phyloP scores from a whole-genome alignment of 805 yeast species.

The Wickerhamiella kazuoi region DNA sequence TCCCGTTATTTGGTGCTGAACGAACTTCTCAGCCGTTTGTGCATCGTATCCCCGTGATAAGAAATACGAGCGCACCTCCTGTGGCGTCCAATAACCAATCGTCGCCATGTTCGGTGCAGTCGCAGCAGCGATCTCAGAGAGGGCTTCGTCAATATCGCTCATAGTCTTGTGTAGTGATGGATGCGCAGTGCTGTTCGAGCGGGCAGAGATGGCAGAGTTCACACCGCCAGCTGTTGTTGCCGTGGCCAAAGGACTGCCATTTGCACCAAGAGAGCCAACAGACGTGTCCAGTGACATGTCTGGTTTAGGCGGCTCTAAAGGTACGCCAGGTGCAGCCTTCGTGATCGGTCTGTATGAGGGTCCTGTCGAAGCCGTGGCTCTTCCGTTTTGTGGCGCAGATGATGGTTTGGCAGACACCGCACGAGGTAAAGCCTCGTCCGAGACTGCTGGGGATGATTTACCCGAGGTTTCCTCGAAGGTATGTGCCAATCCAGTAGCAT shows the following conservation, averaged over 20 bases:
- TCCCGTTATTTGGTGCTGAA: slow-evolving; percentile 79
- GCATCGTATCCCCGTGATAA: slow-evolving; percentile 54
- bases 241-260: neutral
- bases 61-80: slow-evolving; percentile 68
- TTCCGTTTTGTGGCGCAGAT: neutral
- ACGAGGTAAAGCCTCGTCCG: no score
- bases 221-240: neutral
- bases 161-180: slow-evolving; percentile 30
- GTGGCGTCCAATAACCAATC: slow-evolving; percentile 54
- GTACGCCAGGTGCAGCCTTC: neutral
- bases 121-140: slow-evolving; percentile 16
- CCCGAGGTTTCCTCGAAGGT: neutral
- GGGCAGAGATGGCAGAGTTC: neutral
- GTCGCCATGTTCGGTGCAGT: slow-evolving; percentile 9
- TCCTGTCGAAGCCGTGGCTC: neutral
- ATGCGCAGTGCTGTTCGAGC: neutral
- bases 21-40: slow-evolving; percentile 60
- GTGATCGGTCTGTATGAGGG: neutral
- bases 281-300: neutral
- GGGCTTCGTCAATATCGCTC: slow-evolving; percentile 26
- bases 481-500: neutral
- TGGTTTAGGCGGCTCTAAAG: neutral
- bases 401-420: no score
- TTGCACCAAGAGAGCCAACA: neutral
- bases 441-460: neutral